Base-by-base conservation (phyloP, 2,329 filamentous ascomycete genomes). In the Metarhizium humberi region DNA sequence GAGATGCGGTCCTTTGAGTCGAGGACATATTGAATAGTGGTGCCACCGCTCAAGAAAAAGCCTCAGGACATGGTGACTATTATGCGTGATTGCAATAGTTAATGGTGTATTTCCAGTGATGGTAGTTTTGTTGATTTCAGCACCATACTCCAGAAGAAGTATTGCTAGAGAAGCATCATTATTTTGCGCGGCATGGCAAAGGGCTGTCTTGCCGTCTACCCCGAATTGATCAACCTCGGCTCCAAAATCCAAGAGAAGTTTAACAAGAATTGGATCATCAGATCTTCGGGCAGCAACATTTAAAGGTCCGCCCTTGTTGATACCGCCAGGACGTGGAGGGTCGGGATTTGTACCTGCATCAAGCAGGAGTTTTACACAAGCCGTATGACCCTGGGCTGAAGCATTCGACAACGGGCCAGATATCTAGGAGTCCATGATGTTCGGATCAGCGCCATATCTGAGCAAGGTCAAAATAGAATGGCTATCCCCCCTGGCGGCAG, bases 31-130 rank as follows among this genome's bases (percentile, higher is more conserved):
- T 29, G 60, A 62, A 55, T 69, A 70, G 54, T 71, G 66, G 36
- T 64, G 60, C 66, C 68, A 70, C 18, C 66, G 61, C 40, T 71
- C 67, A 11, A 71, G 63, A 30, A 71, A 61, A 6, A 71, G 60
- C 6, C 61, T 55, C 14, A 71, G 61, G 18, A 69, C 64, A 43
- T 64, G 60, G 53, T 71, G 68, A 50, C 64, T 70, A 51, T 71
- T 71, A 57, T 67, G 62, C 5, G 58, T 65, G 53, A 70, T 68
- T 13, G 69, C 62, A 6, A 64, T 68, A 0, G 67, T 71, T 38
- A 70, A 57, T 0, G 68, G 65, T 16, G 67, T 69, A 32, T 61
- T 57, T 3, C 65, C 65, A 32, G 58, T 63, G 11, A 50, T 55
- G 4, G 67, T 61, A 7, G 59, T 56, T 34, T 61, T 61, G 56